Evolutionary conservation across 2,329 filamentous ascomycete species (phyloP), one percentile per base, ranked within the genome.

Genomic region (Bipolaris bicolor): DNA sequence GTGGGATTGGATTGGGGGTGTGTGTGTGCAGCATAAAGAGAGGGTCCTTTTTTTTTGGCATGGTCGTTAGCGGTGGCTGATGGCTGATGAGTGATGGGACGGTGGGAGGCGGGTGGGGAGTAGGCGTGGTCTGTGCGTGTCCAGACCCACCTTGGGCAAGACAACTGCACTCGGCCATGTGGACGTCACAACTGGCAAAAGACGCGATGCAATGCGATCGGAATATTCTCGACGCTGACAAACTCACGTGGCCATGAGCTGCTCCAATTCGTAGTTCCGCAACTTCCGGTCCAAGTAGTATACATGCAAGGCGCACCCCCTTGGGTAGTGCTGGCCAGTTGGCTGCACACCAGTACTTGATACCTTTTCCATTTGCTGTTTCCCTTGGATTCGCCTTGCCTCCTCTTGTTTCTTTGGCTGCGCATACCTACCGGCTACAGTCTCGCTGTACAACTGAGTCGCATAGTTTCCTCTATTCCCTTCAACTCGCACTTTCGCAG

Each of bases 161-260:
- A 56, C 46, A 52, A 46, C 46, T 48, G 51, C 55, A 46, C 46
- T 49, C 15, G 36, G 31, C 16, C 40, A 43, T 43, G 31, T 52
- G 49, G 49, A 60, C 55, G 52, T 61, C 61, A 65, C 49, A 59
- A 50, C 49, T 41, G 43, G 56, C 51, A 47, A 54, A 61, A 62
- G 55, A 47, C 56, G 67, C 62, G 58, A 65, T 62, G 67, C 61
- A 59, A 63, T 62, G 67, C 61, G 57, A 64, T 63, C 64, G 60
- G 63, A 67, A 50, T 33, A 60, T 53, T 60, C 50, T 60, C 57
- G 61, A 55, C 55, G 67, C 66, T 72, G 64, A 72, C 68, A 68
- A 70, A 70, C 49, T 45, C 57, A 45, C 61, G 49, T 66, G 52
- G 57, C 62, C 58, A 67, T 70, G 64, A 49, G 52, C 55, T 51